Evolutionary conservation across 2,329 filamentous ascomycete species (phyloP), one percentile per base, ranked within the genome.

Genomic region (Ascosphaera apis): DNA sequence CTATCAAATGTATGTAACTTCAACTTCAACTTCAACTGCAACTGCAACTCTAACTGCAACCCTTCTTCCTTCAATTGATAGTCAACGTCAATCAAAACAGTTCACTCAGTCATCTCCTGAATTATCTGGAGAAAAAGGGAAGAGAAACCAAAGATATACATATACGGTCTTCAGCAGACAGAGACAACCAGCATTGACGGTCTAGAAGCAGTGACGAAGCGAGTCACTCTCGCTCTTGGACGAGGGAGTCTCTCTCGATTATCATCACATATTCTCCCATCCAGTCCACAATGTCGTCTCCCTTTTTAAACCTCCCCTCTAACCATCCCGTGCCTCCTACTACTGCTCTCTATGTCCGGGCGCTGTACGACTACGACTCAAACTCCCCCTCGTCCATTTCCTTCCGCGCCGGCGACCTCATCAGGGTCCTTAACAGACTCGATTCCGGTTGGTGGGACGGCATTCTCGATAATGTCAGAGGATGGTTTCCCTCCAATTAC

Each of bases 371-470:
- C 62, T 98, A 95, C 62, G 82, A 93, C 52, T 82, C 88, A 50
- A 86, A 98, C 60, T 88, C 98, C 58, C 75, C 82, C 48, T 95
- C 86, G 34, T 93, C 84, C 60, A 62, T 98, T 53, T 95, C 84
- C 59, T 98, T 98, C 57, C 81, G 82, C 48, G 79, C 91, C 55
- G 88, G 88, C 50, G 88, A 98, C 58, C 74, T 95, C 45, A 98
- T 98, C 48, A 86, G 95, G 60, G 88, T 98, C 47, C 86, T 98
- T 48, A 98, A 88, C 36, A 86, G 93, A 59, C 67, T 95, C 39
- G 88, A 98, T 56, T 95, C 84, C 49, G 88, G 88, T 38, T 98
- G 88, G 88, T 98, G 88, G 88, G 88, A 98, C 60, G 88, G 88
- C 34, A 82, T 98, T 38, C 92, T 98, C 53, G 88, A 93, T 50